Evolutionary conservation across 2,329 filamentous ascomycete genomes (phyloP).

Genomic region (Cladophialophora chaetospira): DNA sequence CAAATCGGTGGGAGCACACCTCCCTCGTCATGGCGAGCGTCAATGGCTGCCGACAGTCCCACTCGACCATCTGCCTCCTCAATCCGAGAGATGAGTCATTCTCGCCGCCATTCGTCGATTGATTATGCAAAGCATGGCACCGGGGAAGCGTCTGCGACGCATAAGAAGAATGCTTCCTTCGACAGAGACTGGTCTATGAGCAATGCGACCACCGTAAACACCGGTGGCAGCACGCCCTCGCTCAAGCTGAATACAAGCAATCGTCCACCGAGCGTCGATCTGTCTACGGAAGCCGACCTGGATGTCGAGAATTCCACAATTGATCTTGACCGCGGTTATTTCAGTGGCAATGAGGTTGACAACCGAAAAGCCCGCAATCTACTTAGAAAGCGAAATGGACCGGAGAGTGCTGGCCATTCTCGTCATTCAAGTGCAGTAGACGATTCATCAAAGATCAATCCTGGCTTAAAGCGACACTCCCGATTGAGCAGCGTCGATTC

Average conservation of each 20-base stretch:
- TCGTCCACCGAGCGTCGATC: slow-evolving; percentile 31
- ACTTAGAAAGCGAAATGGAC: slow-evolving; percentile 69
- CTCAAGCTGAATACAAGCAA: slow-evolving; percentile 29
- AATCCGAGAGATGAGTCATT: slow-evolving; percentile 78
- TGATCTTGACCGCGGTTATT: slow-evolving; percentile 86
- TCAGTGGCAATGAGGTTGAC: slow-evolving; percentile 85
- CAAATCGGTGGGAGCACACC: slow-evolving; percentile 43
- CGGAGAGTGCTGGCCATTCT: slow-evolving; percentile 54
- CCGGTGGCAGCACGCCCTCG: slow-evolving; percentile 33
- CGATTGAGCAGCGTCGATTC: slow-evolving; percentile 80
- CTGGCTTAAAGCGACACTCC: slow-evolving; percentile 70
- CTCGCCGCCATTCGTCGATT: slow-evolving; percentile 82
- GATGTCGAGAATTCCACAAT: slow-evolving; percentile 40
- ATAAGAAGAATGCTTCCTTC: slow-evolving; percentile 60
- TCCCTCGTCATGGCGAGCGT: slow-evolving; percentile 47
- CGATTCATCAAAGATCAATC: slow-evolving; percentile 68
- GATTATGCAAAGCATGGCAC: slow-evolving; percentile 60
- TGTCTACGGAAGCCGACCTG: slow-evolving; percentile 35
- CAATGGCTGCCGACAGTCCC: slow-evolving; percentile 45
- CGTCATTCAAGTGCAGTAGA: slow-evolving; percentile 76
- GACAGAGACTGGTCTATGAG: slow-evolving; percentile 62
- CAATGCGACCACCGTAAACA: slow-evolving; percentile 38
- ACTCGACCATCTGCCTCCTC: slow-evolving; percentile 75
- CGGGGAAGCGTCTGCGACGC: slow-evolving; percentile 37
- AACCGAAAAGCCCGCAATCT: slow-evolving; percentile 70